Conservation (phyloP, 2,329 filamentous ascomycete species). For the Stachybotrys echinatus region DNA sequence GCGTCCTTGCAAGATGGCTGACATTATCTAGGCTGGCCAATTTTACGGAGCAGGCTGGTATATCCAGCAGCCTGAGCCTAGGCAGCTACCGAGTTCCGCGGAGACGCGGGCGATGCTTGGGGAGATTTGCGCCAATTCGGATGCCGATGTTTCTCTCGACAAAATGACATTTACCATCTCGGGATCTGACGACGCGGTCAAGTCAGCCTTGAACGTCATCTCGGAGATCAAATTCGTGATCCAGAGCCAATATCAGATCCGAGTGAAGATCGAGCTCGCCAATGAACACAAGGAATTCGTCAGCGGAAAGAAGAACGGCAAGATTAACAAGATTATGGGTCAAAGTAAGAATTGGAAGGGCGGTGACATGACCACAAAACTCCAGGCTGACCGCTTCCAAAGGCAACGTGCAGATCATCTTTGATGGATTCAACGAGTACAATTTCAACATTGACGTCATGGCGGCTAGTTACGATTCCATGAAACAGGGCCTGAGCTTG, state of each 20-base stretch:
- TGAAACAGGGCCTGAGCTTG: slow-evolving; percentile 84
- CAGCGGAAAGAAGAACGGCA: slow-evolving; percentile 98
- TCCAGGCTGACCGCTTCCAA: slow-evolving; percentile 15
- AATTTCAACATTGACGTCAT: slow-evolving; percentile 99
- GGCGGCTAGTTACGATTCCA: slow-evolving; percentile 85
- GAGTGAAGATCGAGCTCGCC: slow-evolving; percentile 96
- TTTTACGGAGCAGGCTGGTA: slow-evolving; percentile 98
- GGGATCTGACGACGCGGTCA: slow-evolving; percentile 93
- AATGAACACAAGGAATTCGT: slow-evolving; percentile 99
- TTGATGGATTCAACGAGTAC: slow-evolving; percentile 98
- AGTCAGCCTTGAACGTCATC: slow-evolving; percentile 90
- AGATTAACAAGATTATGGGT: slow-evolving; percentile 99
- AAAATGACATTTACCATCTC: slow-evolving; percentile 91
- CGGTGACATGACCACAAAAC: neutral
- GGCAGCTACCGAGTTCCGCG: slow-evolving; percentile 54
- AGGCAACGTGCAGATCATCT: slow-evolving; percentile 97
- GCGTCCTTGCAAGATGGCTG: slow-evolving; percentile 16
- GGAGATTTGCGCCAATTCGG: slow-evolving; percentile 94
- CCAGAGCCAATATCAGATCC: slow-evolving; percentile 83
- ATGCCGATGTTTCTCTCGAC: slow-evolving; percentile 91
- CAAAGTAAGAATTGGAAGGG: slow-evolving; percentile 56
- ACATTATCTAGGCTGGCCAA: slow-evolving; percentile 67
- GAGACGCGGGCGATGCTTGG: slow-evolving; percentile 88
- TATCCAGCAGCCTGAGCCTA: slow-evolving; percentile 71
- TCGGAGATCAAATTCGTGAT: slow-evolving; percentile 86